phyloP scores from a whole-genome alignment of 2,329 filamentous ascomycete genomes.

The Curvularia lunata region DNA sequence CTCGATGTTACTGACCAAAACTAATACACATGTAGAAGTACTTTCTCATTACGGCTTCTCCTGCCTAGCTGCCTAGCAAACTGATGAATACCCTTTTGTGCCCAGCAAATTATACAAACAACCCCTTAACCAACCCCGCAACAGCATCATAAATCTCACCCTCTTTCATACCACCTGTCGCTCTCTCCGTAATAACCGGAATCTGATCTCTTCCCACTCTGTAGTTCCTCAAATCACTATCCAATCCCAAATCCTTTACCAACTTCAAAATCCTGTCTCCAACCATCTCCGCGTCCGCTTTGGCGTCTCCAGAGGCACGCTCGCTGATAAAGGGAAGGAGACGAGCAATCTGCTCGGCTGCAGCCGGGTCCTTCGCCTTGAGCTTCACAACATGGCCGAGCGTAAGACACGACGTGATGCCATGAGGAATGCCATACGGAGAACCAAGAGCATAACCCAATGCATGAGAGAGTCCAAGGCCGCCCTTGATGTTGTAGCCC shows the following conservation, averaged over 20 bases:
- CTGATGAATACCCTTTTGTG: not conserved
- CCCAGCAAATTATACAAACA: slow-evolving; percentile 41
- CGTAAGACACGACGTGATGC: slow-evolving; percentile 62
- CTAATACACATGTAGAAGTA: not conserved
- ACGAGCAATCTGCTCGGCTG: slow-evolving; percentile 56
- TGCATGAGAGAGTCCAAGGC: slow-evolving; percentile 56
- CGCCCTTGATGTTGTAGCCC: slow-evolving; percentile 59
- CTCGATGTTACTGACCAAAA: not conserved
- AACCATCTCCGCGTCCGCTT: slow-evolving; percentile 54
- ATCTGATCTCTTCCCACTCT: slow-evolving; percentile 52
- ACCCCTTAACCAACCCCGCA: slow-evolving; percentile 50
- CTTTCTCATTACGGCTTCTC: not conserved
- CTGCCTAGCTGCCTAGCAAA: not conserved
- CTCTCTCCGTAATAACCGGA: slow-evolving; percentile 52
- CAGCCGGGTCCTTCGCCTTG: slow-evolving; percentile 54
- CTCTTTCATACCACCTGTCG: slow-evolving; percentile 52
- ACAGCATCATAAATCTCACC: slow-evolving; percentile 54
- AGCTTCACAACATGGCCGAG: slow-evolving; percentile 62
- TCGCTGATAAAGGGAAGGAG: slow-evolving; percentile 55
- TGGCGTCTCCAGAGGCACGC: slow-evolving; percentile 47
- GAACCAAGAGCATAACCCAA: slow-evolving; percentile 61
- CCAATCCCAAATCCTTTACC: slow-evolving; percentile 53
- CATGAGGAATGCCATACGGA: slow-evolving; percentile 63
- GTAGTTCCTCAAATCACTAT: slow-evolving; percentile 56
- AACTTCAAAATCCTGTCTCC: slow-evolving; percentile 54